Evolutionary conservation across 1,284 basidiomycete genomes (phyloP), one percentile per base, ranked within the genome.

Genomic region (Leccinum fallax): DNA sequence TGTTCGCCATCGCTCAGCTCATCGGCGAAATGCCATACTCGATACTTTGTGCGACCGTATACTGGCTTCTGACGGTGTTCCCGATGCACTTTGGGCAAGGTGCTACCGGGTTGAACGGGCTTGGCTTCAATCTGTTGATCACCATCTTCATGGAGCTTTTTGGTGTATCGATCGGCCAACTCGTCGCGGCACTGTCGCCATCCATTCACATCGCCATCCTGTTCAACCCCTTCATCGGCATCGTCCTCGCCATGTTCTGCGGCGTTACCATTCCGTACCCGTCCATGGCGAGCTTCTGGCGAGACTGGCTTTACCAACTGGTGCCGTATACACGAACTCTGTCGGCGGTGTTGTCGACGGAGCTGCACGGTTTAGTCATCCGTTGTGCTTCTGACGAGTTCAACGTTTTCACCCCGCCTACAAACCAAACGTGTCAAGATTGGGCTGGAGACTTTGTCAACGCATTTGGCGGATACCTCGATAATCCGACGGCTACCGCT

Each of bases 1-100:
- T 94, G 53, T 96, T 96, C 72, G 92, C 93, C 13, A 83, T 93
- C 54, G 88, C 88, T 10, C 93, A 95, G 71, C 80, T 95, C 48
- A 73, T 93, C 21, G 90, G 93, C 59, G 94, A 96, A 76, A 85
- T 92, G 66, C 94, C 92, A 2, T 91, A 92, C 77, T 90, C 86
- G 52, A 74, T 92, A 13, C 66, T 90, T 3, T 94, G 92, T 65
- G 88, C 85, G 1, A 73, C 88, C 59, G 80, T 88, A 0, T 95
- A 93, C 78, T 95, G 89, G 90, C 80, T 88, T 38, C 76, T 93
- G 52, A 88, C 92, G 87, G 84, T 89, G 0, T 90, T 84, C 70
- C 89, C 91, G 0, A 86, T 89, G 73, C 88, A 86, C 59, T 93
- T 90, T 71, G 87, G 88, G 2, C 78, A 89, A 72, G 89, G 88